Evolutionary conservation across 2,329 filamentous ascomycete species (phyloP).

Genomic region (Sporothrix protearum): DNA sequence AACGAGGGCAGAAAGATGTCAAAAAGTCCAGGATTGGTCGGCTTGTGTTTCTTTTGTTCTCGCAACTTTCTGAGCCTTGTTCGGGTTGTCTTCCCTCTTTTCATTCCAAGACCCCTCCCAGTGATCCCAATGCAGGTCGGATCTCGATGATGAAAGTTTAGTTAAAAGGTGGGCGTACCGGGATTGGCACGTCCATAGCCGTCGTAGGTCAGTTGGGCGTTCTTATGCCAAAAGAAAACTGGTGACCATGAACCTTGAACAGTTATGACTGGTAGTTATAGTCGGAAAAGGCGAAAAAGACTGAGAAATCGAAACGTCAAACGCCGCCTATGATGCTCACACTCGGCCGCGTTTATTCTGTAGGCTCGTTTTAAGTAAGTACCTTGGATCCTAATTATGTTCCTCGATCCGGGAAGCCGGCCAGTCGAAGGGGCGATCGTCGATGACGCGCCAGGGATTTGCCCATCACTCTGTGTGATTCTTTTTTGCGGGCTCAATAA

Average conservation of each 20-base stretch:
- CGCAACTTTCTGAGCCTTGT: neutral
- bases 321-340: neutral
- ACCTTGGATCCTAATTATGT: neutral
- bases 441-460: neutral
- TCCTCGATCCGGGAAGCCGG: neutral
- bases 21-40: no score
- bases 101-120: neutral
- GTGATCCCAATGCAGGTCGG: neutral
- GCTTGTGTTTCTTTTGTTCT: neutral
- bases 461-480: neutral
- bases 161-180: slow-evolving; percentile 5
- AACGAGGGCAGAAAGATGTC: neutral
- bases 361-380: neutral
- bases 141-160: neutral
- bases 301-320: neutral
- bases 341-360: neutral
- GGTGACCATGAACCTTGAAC: neutral
- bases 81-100: neutral
- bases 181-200: neutral
- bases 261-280: no score
- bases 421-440: neutral
- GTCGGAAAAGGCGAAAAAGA: neutral
- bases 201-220: neutral
- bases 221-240: neutral
- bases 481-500: neutral